A percentile compares a stretch with the other conserved stretches of the same genome.
phyloP scores from a whole-genome alignment of 169 alveolate species.

The Theileria annulata region DNA sequence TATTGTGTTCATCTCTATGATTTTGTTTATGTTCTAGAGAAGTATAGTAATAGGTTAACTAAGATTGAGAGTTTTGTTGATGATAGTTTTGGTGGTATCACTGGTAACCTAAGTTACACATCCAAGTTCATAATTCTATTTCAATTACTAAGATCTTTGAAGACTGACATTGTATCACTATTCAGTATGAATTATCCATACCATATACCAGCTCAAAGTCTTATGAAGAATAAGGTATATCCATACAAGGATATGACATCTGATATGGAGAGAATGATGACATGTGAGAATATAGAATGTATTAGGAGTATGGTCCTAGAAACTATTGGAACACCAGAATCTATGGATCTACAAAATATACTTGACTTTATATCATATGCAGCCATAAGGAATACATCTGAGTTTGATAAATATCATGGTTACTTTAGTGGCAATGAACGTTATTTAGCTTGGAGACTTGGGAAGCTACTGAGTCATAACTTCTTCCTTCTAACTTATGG shows the following conservation, averaged over 20 bases:
- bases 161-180: background rate
- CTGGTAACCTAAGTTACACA: background rate
- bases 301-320: background rate
- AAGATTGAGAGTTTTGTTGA: background rate
- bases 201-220: background rate
- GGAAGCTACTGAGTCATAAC: background rate
- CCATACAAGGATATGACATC: conserved; percentile 7
- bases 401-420: background rate
- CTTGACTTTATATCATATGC: background rate
- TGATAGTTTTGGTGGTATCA: background rate
- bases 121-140: background rate
- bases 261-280: background rate
- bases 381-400: background rate
- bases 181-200: background rate
- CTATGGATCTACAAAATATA: background rate
- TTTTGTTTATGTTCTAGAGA: background rate
- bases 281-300: background rate
- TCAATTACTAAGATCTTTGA: background rate
- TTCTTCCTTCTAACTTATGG: background rate
- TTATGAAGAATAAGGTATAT: background rate
- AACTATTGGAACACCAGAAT: background rate
- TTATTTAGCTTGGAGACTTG: conserved; percentile 3
- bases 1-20: conserved; percentile 1
- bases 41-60: background rate
- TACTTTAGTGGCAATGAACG: background rate